These are phyloP conservation scores for Umbelopsis sp. DNA, from an alignment of 192 early-diverging fungal genomes.

Conservation along the genomic window DNA sequence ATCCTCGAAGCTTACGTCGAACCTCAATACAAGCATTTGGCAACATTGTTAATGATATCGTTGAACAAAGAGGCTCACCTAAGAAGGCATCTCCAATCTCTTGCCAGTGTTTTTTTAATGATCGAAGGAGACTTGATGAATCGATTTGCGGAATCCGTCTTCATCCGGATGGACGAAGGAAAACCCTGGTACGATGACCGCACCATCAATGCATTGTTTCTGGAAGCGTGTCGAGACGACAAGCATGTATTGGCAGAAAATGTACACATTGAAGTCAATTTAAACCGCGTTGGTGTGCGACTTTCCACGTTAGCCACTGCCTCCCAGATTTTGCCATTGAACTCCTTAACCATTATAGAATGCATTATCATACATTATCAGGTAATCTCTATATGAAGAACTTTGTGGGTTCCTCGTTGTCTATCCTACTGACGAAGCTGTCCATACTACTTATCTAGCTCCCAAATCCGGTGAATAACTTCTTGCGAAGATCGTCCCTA, in stretches of 20 bases:
- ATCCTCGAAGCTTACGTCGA: conserved; percentile 32
- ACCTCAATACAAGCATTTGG: conserved; percentile 29
- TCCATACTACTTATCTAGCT: conserved; percentile 16
- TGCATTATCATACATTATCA: conserved; percentile 17
- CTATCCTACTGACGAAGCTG: not conserved
- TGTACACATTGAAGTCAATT: conserved; percentile 28
- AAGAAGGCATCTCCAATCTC: conserved; percentile 24
- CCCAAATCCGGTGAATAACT: conserved; percentile 42
- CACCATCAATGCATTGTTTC: conserved; percentile 31
- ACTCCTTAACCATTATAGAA: conserved; percentile 9
- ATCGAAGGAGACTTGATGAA: conserved; percentile 44
- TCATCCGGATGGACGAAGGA: conserved; percentile 42
- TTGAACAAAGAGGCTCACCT: conserved; percentile 30
- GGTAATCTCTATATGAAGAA: not conserved
- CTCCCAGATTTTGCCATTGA: not conserved
- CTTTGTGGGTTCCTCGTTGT: too few species aligned
- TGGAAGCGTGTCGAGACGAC: conserved; percentile 19
- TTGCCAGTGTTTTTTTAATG: conserved; percentile 43
- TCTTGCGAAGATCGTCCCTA: conserved; percentile 23
- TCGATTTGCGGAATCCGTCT: conserved; percentile 34
- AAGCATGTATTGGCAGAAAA: conserved; percentile 21
- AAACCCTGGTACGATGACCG: conserved; percentile 40
- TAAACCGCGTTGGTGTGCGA: not conserved
- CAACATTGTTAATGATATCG: conserved; percentile 21
- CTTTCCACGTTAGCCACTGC: not conserved